Base-by-base conservation (phyloP, 2,329 filamentous ascomycete species). In the Talaromyces sp. region DNA sequence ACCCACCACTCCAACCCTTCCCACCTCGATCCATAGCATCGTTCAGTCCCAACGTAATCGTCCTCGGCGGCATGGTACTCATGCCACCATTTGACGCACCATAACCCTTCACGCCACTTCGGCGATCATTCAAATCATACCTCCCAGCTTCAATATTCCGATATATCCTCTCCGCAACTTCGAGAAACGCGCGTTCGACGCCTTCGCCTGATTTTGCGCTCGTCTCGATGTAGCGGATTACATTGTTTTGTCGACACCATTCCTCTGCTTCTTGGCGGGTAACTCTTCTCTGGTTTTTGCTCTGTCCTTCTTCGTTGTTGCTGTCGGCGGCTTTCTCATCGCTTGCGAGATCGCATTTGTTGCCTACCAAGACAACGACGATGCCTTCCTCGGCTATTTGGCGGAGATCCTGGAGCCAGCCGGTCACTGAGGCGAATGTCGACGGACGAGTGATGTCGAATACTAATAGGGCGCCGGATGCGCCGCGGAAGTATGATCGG, bases 371-470 rank as follows among this genome's bases (percentile, higher is more conserved):
- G 22, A 99, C 89, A 17, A 98, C 91, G 54, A 97, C 91, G 69
- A 98, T 97, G 73, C 95, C 91, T 27, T 95, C 92, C 79, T 98
- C 95, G 59, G 95, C 95, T 72, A 98, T 97, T 77, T 95, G 92
- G 49, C 93, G 88, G 69, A 99, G 84, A 80, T 99, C 95, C 73
- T 94, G 89, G 53, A 98, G 88, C 95, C 95, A 99, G 78, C 92
- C 89, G 36, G 91, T 96, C 63, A 92, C 94, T 72, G 94, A 93
- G 67, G 88, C 82, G 75, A 98, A 98, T 7, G 94, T 98, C 61
- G 88, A 85, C 59, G 89, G 88, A 66, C 95, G 87, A 31, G 91
- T 91, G 70, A 99, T 94, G 78, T 99, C 95, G 75, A 97, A 99
- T 68, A 99, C 95, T 29, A 99, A 87, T 15, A 99, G 84, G 5